Evolutionary conservation across 208 protist genomes (phyloP).

Genomic region (Leishmania turanica): DNA sequence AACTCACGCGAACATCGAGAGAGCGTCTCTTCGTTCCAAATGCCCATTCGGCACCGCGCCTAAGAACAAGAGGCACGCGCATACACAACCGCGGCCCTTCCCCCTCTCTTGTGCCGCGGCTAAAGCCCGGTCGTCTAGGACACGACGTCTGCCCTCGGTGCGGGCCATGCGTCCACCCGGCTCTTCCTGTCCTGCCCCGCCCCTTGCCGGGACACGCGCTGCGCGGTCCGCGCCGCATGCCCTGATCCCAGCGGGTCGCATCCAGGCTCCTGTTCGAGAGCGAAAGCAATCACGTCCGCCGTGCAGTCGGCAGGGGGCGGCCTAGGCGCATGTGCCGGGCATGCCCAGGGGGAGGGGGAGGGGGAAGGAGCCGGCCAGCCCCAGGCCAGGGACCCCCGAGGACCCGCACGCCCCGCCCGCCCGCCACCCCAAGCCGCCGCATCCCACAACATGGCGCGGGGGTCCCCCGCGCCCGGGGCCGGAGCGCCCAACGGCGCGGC

Average conservation of each 20-base stretch:
- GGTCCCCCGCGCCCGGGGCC: too few species aligned
- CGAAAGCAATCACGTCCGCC: not conserved
- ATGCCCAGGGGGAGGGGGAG: too few species aligned
- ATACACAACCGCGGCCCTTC: not conserved
- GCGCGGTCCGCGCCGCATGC: not conserved
- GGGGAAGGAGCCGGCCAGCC: too few species aligned
- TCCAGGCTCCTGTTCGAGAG: not conserved
- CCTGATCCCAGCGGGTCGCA: not conserved
- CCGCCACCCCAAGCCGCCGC: too few species aligned
- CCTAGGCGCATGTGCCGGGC: too few species aligned
- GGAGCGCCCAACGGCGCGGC: too few species aligned
- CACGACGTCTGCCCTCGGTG: not conserved
- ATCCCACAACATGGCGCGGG: too few species aligned
- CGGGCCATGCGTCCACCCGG: not conserved
- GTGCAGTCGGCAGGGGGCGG: too few species aligned
- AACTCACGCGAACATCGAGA: not conserved
- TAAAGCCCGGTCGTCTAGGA: not conserved
- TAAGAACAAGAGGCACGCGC: not conserved
- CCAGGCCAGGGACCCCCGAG: too few species aligned
- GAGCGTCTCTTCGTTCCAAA: not conserved
- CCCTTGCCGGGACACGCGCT: not conserved
- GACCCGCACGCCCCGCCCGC: too few species aligned
- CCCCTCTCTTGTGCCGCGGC: not conserved
- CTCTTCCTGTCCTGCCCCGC: not conserved
- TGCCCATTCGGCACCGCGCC: not conserved